A percentile compares a stretch with the other conserved stretches of the same genome.
Conservation (phyloP, 306 rosid species). For the Rubus idaeus region DNA sequence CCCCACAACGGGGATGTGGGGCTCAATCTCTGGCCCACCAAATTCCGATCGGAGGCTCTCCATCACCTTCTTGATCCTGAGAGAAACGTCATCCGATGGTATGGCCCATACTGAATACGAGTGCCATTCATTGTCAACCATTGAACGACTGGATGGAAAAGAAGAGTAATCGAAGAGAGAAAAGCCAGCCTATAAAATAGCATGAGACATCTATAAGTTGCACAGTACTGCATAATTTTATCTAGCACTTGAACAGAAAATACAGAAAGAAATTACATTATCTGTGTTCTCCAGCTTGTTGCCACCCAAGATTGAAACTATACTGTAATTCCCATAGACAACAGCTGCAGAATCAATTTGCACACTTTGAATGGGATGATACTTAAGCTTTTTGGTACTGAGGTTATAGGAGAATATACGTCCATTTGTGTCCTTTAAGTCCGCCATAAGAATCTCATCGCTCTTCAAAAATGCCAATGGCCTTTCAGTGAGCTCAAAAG, state of each 20-base stretch:
- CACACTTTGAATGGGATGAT: too few relatives aligned
- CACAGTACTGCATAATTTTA: neutral
- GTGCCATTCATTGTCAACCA: conserved; percentile 7
- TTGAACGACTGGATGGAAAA: neutral
- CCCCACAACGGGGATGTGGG: conserved; percentile 77
- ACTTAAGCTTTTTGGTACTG: too few relatives aligned
- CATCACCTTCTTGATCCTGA: conserved; percentile 53
- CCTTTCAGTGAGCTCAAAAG: neutral
- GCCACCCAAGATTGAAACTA: too few relatives aligned
- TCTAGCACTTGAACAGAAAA: neutral
- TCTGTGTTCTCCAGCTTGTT: too few relatives aligned
- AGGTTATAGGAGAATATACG: neutral
- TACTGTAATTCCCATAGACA: too few relatives aligned
- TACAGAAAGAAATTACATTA: too few relatives aligned
- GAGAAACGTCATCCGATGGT: conserved; percentile 57
- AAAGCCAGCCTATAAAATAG: neutral
- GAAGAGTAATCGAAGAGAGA: too few relatives aligned
- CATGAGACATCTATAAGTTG: too few relatives aligned
- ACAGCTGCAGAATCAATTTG: too few relatives aligned
- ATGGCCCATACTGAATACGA: conserved; percentile 80
- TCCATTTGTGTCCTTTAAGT: neutral
- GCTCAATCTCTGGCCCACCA: conserved; percentile 71
- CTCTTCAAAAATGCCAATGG: neutral
- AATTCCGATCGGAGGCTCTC: conserved; percentile 58
- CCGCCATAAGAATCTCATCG: neutral